Conservation (phyloP, 129 eudicot species). For the Helianthus annuus region HanXRQr2.0-SUNRISE NC_035438.2:18954293-18954792, state of each 20-base stretch:
- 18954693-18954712: slow-evolving; percentile 84
- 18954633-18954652: slow-evolving; percentile 52
- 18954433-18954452: too few relatives aligned
- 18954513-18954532: neutral
- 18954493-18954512: neutral
- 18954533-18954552: slow-evolving; percentile 76
- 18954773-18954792: neutral
- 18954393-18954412: too few relatives aligned
- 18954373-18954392: too few relatives aligned
- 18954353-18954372: too few relatives aligned
- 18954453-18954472: too few relatives aligned
- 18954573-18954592: slow-evolving; percentile 86
- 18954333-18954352: slow-evolving; percentile 77
- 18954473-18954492: neutral
- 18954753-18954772: slow-evolving; percentile 33
- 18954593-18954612: slow-evolving; percentile 69
- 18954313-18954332: slow-evolving; percentile 87
- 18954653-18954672: slow-evolving; percentile 75
- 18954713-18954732: slow-evolving; percentile 77
- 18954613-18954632: slow-evolving; percentile 84
- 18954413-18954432: too few relatives aligned
- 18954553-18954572: slow-evolving; percentile 90
- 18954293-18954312: slow-evolving; percentile 69
- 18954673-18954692: slow-evolving; percentile 79
- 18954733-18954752: slow-evolving; percentile 40